Conservation (phyloP, 306 rosid genomes). For the Cicer bijugum region DNA sequence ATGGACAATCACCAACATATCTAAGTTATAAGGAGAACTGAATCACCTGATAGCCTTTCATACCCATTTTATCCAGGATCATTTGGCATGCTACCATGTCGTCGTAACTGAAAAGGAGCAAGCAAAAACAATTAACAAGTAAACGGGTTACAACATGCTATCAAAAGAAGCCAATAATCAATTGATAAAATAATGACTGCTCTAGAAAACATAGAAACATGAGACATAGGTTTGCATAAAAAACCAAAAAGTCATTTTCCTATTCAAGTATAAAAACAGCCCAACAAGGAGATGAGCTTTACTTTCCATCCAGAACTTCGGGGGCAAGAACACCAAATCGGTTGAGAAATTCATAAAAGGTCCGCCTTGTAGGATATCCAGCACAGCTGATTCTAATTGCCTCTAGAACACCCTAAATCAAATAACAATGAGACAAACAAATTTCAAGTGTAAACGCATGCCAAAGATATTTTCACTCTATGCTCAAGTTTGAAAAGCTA, state of each 20-base stretch:
- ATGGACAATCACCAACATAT: slow-evolving; percentile 39
- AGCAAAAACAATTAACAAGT: slow-evolving; percentile 35
- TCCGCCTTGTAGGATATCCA: slow-evolving; percentile 98
- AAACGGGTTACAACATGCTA: slow-evolving; percentile 16
- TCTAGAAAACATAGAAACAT: slow-evolving; percentile 28
- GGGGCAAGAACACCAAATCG: slow-evolving; percentile 99
- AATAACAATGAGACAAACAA: slow-evolving; percentile 41
- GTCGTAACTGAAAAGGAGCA: slow-evolving; percentile 72
- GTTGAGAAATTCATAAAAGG: slow-evolving; percentile 92
- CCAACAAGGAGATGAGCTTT: slow-evolving; percentile 50
- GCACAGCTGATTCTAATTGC: slow-evolving; percentile 99
- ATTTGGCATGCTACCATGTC: slow-evolving; percentile 90
- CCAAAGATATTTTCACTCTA: slow-evolving; percentile 30
- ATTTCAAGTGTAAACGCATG: slow-evolving; percentile 29
- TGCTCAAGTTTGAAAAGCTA: slow-evolving; percentile 39
- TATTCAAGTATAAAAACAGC: slow-evolving; percentile 34
- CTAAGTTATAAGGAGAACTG: slow-evolving; percentile 39
- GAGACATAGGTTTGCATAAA: slow-evolving; percentile 9
- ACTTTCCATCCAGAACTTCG: slow-evolving; percentile 95
- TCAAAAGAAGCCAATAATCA: slow-evolving; percentile 18
- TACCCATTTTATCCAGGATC: slow-evolving; percentile 88
- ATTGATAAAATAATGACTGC: slow-evolving; percentile 27
- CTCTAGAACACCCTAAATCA: slow-evolving; percentile 96
- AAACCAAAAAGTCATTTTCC: slow-evolving; percentile 7
- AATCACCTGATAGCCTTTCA: slow-evolving; percentile 97